phyloP scores from a whole-genome alignment of 1,284 basidiomycete genomes.

The Ustilago cynodontis region DNA sequence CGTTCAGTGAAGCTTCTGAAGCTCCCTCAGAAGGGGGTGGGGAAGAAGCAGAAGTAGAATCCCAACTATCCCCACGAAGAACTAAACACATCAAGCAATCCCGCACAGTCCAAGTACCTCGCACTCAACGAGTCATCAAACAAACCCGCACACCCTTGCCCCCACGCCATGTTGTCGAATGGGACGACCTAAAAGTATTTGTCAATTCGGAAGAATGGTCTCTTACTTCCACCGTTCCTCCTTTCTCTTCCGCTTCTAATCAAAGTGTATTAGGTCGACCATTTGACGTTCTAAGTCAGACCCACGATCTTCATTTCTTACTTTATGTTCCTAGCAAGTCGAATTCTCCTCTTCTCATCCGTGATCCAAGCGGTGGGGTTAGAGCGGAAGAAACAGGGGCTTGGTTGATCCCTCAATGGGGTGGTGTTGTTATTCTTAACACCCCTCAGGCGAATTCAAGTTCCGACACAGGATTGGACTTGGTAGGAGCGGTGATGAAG shows the following conservation, averaged over 20 bases:
- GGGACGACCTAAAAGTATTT: conserved; percentile 74
- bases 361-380: conserved; percentile 70
- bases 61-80: neutral
- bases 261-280: conserved; percentile 1
- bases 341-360: conserved; percentile 80
- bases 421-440: conserved; percentile 86
- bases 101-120: conserved; percentile 26
- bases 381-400: conserved; percentile 66
- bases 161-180: conserved; percentile 45
- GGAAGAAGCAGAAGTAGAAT: conserved; percentile 17
- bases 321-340: conserved; percentile 83
- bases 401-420: conserved; percentile 95
- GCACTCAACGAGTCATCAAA: conserved; percentile 12
- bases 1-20: neutral
- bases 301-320: conserved; percentile 87
- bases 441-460: neutral
- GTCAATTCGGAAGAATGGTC: conserved; percentile 97
- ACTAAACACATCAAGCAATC: conserved; percentile 20
- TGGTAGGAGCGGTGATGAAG: neutral
- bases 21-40: neutral
- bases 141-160: conserved; percentile 16
- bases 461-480: neutral
- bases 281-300: conserved; percentile 47
- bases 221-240: conserved; percentile 70
- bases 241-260: conserved; percentile 7